Evolutionary conservation across 2,329 filamentous ascomycete species (phyloP).

Genomic region (Pseudonectria foliicola): DNA sequence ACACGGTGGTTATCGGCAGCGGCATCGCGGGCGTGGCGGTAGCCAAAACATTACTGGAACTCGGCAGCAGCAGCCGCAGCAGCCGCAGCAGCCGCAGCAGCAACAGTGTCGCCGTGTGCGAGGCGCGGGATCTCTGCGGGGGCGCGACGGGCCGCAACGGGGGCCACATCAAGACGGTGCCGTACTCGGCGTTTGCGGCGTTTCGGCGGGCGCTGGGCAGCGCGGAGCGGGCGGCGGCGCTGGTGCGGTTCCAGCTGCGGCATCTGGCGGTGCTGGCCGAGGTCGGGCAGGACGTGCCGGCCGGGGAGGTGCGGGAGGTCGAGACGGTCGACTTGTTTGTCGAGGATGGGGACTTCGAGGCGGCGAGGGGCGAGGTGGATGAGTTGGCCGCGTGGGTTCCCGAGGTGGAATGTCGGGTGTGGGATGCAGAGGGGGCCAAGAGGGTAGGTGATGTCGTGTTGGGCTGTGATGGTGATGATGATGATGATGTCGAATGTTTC

Average conservation of each 20-base stretch:
- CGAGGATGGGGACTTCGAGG: constrained; percentile 28
- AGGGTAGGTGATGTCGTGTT: constrained; percentile 25
- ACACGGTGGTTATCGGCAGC: constrained; percentile 47
- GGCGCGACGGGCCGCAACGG: constrained; percentile 49
- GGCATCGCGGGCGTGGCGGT: constrained; percentile 42
- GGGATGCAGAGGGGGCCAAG: constrained; percentile 27
- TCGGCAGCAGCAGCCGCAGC: too few relatives aligned
- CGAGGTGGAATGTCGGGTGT: constrained; percentile 29
- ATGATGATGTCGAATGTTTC: too few relatives aligned
- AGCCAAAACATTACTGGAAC: constrained; percentile 21
- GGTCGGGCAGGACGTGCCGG: constrained; percentile 29
- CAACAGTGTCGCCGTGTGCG: too few relatives aligned
- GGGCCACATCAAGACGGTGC: constrained; percentile 41
- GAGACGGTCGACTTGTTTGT: constrained; percentile 41
- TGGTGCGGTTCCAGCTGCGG: constrained; percentile 37
- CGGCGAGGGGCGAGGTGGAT: constrained; percentile 24
- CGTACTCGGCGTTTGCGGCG: constrained; percentile 34
- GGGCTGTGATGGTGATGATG: too few relatives aligned
- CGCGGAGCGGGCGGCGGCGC: constrained; percentile 28
- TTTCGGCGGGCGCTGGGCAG: constrained; percentile 25
- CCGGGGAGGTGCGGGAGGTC: constrained; percentile 36
- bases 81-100: too few relatives aligned
- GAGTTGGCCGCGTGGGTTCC: constrained; percentile 32
- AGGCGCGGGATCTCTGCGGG: constrained; percentile 41
- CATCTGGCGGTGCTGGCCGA: constrained; percentile 33